phyloP scores from a whole-genome alignment of 768 basidiomycete species.

The Galerina marginata region DNA sequence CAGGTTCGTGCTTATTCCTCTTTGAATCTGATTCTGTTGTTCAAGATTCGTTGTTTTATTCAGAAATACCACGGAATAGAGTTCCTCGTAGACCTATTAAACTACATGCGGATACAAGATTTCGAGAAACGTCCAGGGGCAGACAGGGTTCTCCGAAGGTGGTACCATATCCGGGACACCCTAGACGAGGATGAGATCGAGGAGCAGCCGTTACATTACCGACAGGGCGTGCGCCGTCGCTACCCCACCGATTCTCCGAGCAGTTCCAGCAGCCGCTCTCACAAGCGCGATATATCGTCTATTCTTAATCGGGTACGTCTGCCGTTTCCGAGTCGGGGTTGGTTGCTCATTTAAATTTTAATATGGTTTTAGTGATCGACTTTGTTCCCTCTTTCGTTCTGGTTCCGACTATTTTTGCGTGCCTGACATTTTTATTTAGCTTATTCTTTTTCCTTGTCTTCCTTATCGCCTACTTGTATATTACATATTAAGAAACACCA shows the following conservation, averaged over 20 bases:
- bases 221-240: conserved; percentile 14
- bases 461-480: no score
- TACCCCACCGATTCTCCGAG: conserved; percentile 11
- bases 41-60: background rate
- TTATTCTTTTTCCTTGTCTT: no score
- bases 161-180: conserved; percentile 25
- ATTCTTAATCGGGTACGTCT: conserved; percentile 25
- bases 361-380: background rate
- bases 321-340: background rate
- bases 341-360: background rate
- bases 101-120: conserved; percentile 30
- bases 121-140: conserved; percentile 30
- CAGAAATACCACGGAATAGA: conserved; percentile 32
- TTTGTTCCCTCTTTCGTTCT: no score
- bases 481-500: no score
- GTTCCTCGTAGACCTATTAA: conserved; percentile 30
- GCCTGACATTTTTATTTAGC: no score
- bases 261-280: conserved; percentile 19
- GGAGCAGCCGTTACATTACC: conserved; percentile 13
- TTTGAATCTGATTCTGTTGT: background rate
- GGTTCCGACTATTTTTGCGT: no score
- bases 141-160: conserved; percentile 25
- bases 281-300: conserved; percentile 30
- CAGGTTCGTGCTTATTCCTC: conserved; percentile 15
- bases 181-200: conserved; percentile 20